Base-by-base conservation (phyloP, 345 rosid species). In the Triadica sebifera region DNA sequence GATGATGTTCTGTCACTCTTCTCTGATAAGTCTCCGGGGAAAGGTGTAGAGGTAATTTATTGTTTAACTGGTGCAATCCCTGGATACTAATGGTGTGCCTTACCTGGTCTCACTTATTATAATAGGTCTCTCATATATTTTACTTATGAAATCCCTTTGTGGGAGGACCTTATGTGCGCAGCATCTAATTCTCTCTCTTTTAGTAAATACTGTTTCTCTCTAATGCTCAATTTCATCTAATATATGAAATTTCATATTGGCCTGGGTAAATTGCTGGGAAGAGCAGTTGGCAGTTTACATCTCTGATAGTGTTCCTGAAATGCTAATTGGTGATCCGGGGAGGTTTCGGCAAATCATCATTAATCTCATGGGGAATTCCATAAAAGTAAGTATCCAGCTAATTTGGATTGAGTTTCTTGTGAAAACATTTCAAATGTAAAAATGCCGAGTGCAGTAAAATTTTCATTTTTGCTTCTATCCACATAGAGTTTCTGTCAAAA, bases 1-100 rank as follows among this genome's bases (percentile, higher is more conserved):
- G 98, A 94, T 67, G 98, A 94, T 74, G 97, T 94, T n/a, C 69
- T 94, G 75, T 89, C 97, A 39, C 97, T 94, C 77, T 94, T 94
- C 80, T 88, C 98, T 65, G 91, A 90, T 61, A 90, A 92, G 80
- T 86, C 97, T 67, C 98, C 86, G 67, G 89, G 83, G 71, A 94
- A 90, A 87, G 95, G 96, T 72, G 80, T 94, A 15, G 98, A 94
- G 97, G 98, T 94, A 87, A 76, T 70, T 45, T 51, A 22, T 71
- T 49, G 55, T 25, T 63, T 20, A 46, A 4, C 12, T 55, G 17
- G 41, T 37, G 20, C 39, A 57, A n/a, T 34, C 50, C 15, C 15
- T n/a, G 19, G 15, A 62, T 43, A 29, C 34, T 29, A 29, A 29
- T 29, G 34, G 34, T 29, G 34, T 29, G 47, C 10, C 10, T 43